Percentiles rank a stretch among this genome's conserved stretches.
Evolutionary conservation across 2,329 filamentous ascomycete species (phyloP).

Genomic region (Colletotrichum lindemuthianum): DNA sequence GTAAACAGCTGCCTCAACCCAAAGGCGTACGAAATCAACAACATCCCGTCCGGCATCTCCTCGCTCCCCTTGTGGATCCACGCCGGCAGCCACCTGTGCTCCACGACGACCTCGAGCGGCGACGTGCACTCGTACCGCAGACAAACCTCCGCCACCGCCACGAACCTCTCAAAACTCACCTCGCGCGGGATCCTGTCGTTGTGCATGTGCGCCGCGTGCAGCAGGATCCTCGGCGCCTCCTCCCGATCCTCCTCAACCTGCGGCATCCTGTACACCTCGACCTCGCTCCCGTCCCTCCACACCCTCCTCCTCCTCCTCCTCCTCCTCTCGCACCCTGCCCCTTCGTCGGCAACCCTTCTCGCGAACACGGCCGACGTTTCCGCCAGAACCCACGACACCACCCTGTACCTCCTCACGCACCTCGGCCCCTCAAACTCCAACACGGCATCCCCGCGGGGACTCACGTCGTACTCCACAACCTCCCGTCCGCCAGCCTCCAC

Average conservation of each 20-base stretch:
- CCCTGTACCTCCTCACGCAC: conserved; percentile 58
- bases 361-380: conserved; percentile 64
- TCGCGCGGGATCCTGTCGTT: conserved; percentile 56
- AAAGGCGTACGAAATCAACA: conserved; percentile 65
- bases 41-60: conserved; percentile 59
- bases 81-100: conserved; percentile 61
- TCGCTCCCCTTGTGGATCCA: conserved; percentile 60
- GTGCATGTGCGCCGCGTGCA: conserved; percentile 64
- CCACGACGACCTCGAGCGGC: conserved; percentile 60
- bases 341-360: conserved; percentile 53
- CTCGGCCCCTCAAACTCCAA: conserved; percentile 59
- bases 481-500: conserved; percentile 52
- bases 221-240: conserved; percentile 54
- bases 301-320: conserved; percentile 47
- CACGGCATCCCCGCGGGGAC: conserved; percentile 58
- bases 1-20: conserved; percentile 60
- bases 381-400: conserved; percentile 60
- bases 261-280: conserved; percentile 62
- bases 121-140: conserved; percentile 62
- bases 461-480: conserved; percentile 56
- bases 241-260: conserved; percentile 57
- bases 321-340: conserved; percentile 47
- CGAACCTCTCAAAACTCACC: conserved; percentile 59
- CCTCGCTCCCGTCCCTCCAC: conserved; percentile 55
- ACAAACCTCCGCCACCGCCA: conserved; percentile 62